These are phyloP conservation scores for Cladophialophora bantiana DNA, from an alignment of 2,329 filamentous ascomycete species.

Conservation along the genomic window DNA sequence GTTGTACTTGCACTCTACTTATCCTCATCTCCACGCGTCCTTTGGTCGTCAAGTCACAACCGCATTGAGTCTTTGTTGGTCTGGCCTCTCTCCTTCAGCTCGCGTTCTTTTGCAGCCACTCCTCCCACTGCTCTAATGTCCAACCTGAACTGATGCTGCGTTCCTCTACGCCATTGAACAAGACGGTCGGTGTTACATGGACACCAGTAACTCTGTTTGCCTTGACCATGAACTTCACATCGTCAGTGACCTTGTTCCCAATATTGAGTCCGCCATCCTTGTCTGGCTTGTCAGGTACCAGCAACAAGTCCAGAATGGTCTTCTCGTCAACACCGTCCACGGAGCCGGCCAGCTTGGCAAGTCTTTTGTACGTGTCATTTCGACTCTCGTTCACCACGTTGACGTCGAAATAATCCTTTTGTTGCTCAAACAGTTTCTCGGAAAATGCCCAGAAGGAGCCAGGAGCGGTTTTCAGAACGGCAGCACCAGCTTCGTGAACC, in stretches of 20 bases:
- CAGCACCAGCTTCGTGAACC: conserved; percentile 75
- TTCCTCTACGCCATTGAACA: conserved; percentile 83
- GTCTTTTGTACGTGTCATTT: conserved; percentile 80
- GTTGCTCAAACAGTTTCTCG: conserved; percentile 70
- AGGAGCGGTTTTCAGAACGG: conserved; percentile 74
- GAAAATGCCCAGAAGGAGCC: conserved; percentile 82
- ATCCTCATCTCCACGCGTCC: not conserved
- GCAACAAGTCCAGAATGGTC: conserved; percentile 72
- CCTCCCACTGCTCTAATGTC: conserved; percentile 80
- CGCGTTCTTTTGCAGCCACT: conserved; percentile 76
- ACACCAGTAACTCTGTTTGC: conserved; percentile 75
- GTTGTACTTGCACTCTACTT: not conserved
- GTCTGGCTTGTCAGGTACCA: conserved; percentile 70
- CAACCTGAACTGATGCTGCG: conserved; percentile 80
- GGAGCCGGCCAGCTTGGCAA: conserved; percentile 74
- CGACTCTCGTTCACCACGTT: conserved; percentile 82
- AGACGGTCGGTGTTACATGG: conserved; percentile 88
- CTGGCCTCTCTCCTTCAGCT: conserved; percentile 47
- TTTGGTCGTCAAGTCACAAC: not conserved
- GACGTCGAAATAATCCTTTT: conserved; percentile 83
- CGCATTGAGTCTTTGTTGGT: not conserved
- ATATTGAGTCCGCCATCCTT: conserved; percentile 74
- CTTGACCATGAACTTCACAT: conserved; percentile 84
- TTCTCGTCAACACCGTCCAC: conserved; percentile 73
- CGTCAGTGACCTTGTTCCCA: conserved; percentile 83